These are phyloP conservation scores for Phaseolus lunatus DNA, from an alignment of 306 rosid genomes.

Conservation along the genomic window DNA sequence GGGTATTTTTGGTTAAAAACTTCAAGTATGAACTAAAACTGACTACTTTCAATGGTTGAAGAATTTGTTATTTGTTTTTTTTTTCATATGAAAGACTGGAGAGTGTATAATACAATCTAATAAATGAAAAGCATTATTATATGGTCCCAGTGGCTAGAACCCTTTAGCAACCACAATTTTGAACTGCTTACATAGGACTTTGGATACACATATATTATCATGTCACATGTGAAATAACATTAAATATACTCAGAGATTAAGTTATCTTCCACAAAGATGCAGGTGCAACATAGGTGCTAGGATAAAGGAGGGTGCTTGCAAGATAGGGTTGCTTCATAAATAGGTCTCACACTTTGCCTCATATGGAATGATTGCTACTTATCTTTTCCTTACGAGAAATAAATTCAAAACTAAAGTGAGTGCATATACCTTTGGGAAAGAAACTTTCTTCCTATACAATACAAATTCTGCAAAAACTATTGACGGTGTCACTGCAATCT, in stretches of 20 bases:
- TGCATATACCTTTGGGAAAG: constrained; percentile 67
- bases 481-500: constrained; percentile 91
- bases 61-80: no score
- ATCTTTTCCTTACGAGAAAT: constrained; percentile 8
- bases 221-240: not conserved
- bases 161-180: constrained; percentile 2
- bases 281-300: not conserved
- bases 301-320: not conserved
- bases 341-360: constrained; percentile 21
- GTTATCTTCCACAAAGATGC: constrained; percentile 15
- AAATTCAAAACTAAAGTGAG: constrained; percentile 39
- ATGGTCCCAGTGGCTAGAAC: not conserved
- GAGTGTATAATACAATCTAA: not conserved
- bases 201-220: not conserved
- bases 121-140: constrained; percentile 11
- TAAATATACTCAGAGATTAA: constrained; percentile 13
- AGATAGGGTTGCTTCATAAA: not conserved
- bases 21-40: no score
- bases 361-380: not conserved
- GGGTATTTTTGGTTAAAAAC: no score
- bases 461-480: constrained; percentile 88
- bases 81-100: no score
- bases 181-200: not conserved
- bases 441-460: constrained; percentile 71
- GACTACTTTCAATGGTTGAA: no score